Base-by-base conservation (phyloP, 345 rosid species). In the Durio zibethinus region DNA sequence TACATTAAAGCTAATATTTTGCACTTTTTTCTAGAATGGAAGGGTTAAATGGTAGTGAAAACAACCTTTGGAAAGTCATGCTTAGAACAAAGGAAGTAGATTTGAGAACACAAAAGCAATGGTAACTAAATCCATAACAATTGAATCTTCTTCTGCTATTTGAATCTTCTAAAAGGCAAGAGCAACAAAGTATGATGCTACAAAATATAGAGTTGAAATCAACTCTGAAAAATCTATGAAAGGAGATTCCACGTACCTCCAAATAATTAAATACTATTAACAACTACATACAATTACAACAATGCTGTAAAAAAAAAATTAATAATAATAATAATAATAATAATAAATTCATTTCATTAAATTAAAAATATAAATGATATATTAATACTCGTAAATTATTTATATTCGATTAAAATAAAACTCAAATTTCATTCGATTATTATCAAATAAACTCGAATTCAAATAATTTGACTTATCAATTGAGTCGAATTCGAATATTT, bases 261-360 rank as follows among this genome's bases (percentile, higher is more conserved):
- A 29, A 70, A 63, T 48, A 35, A 47, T 48, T 82, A 78, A 80
- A 83, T 80, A 83, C 82, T 72, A n/a, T 79, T 79, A 71, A 73
- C n/a, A n/a, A n/a, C n/a, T n/a, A 33, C 82, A 78, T 77, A 80
- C 75, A 62, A 35, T 73, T 81, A 77, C 72, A 78, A 73, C 77
- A 77, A 77, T 76, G n/a, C 82, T 68, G 73, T 73, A 73, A 45
- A 23, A 80, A 61, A 65, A 61, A 71, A 79, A 79, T 69, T 56
- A 65, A 73, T 63, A 72, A n/a, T n/a, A n/a, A n/a, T n/a, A n/a
- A n/a, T n/a, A n/a, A n/a, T n/a, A n/a, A n/a, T n/a, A n/a, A n/a
- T n/a, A n/a, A n/a, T n/a, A n/a, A n/a, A n/a, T n/a, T n/a, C n/a
- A n/a, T n/a, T n/a, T n/a, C n/a, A n/a, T n/a, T n/a, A n/a, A n/a